phyloP scores from a whole-genome alignment of 345 rosid genomes.

The Trapa bicornis region DNA sequence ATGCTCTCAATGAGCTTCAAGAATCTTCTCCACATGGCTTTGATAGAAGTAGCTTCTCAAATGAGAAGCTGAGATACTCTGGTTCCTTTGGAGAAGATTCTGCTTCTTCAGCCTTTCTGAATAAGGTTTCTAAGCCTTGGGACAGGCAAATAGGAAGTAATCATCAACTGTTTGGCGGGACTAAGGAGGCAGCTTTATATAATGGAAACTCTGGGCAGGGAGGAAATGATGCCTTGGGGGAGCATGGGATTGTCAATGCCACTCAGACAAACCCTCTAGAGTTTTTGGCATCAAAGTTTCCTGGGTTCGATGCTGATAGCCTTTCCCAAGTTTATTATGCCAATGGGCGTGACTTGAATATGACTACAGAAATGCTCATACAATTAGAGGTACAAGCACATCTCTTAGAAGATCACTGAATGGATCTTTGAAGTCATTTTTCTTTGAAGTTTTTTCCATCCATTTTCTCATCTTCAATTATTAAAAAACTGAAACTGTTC shows the following conservation, averaged over 20 bases:
- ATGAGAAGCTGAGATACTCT: slow-evolving; percentile 47
- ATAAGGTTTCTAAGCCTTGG: slow-evolving; percentile 52
- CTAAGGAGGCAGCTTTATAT: slow-evolving; percentile 38
- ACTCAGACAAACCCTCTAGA: slow-evolving; percentile 55
- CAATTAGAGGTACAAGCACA: slow-evolving; percentile 75
- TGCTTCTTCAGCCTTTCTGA: slow-evolving; percentile 29
- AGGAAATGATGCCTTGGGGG: slow-evolving; percentile 41
- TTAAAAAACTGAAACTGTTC: no score
- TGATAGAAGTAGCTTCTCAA: slow-evolving; percentile 34
- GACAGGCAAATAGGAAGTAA: slow-evolving; percentile 53
- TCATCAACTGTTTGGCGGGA: slow-evolving; percentile 47
- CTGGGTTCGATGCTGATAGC: slow-evolving; percentile 94
- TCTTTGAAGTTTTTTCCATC: not conserved
- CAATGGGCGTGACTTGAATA: slow-evolving; percentile 73
- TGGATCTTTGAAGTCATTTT: not conserved
- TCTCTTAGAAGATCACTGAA: not conserved
- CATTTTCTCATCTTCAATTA: not conserved
- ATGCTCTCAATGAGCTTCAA: slow-evolving; percentile 31
- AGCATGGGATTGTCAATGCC: slow-evolving; percentile 42
- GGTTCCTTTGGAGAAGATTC: slow-evolving; percentile 54
- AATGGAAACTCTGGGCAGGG: slow-evolving; percentile 42
- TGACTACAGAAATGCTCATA: slow-evolving; percentile 92
- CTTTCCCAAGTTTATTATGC: slow-evolving; percentile 86
- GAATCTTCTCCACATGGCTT: slow-evolving; percentile 38
- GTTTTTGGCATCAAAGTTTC: slow-evolving; percentile 76